Evolutionary conservation across 2,329 filamentous ascomycete genomes (phyloP).

Genomic region (Ascochyta fabae): DNA sequence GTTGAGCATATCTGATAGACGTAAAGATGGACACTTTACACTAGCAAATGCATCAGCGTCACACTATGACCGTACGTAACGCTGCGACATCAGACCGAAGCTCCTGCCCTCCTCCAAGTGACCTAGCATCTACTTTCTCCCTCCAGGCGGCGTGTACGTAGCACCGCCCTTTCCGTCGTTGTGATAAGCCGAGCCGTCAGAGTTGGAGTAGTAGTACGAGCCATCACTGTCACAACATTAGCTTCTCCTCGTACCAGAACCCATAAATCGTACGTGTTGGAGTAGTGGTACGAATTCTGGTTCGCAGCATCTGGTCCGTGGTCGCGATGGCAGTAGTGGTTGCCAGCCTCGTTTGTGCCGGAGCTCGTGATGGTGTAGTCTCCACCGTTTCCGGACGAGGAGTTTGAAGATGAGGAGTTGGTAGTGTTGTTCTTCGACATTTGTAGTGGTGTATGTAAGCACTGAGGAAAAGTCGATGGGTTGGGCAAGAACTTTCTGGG

Average conservation of each 20-base stretch:
- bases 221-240: background rate
- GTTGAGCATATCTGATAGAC: too few relatives aligned
- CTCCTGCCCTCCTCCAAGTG: background rate
- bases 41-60: background rate
- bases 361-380: slow-evolving; percentile 2
- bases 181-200: slow-evolving; percentile 42
- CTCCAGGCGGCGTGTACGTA: slow-evolving; percentile 28
- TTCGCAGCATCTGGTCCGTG: slow-evolving; percentile 40
- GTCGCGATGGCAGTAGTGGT: slow-evolving; percentile 47
- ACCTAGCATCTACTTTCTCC: background rate
- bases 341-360: slow-evolving; percentile 33
- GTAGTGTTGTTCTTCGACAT: background rate
- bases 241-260: slow-evolving; percentile 20
- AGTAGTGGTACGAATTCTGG: slow-evolving; percentile 47
- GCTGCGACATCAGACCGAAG: background rate
- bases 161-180: slow-evolving; percentile 40
- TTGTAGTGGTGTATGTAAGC: background rate
- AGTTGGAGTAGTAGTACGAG: slow-evolving; percentile 7
- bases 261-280: slow-evolving; percentile 44
- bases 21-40: background rate
- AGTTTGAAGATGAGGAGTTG: background rate
- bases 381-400: background rate
- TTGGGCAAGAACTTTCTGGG: background rate
- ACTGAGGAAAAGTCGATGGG: background rate
- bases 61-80: too few relatives aligned